Base-by-base conservation (phyloP, 176 grass and related monocot species). In the Ensete glaucum region DNA sequence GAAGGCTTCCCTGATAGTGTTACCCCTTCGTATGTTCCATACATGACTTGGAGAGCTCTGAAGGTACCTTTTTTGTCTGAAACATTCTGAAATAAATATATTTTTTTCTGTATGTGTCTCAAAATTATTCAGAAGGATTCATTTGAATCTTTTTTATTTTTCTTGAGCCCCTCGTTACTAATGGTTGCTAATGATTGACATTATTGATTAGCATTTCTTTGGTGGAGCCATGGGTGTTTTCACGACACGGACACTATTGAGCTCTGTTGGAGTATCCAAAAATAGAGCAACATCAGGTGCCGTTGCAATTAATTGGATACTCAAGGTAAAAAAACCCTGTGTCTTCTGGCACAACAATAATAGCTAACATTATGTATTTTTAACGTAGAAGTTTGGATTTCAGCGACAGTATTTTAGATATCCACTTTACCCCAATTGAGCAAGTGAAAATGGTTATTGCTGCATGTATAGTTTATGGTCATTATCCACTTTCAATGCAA, bases 251-350 rank as follows among this genome's bases (percentile, higher is more conserved):
- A 93, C 86, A 54, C 87, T 99, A 80, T 52, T 99, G 72, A 92
- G 76, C 75, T 99, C 95, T 62, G 88, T 99, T 81, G 95, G 95
- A 83, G 90, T 99, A 55, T 99, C 90, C 79, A 88, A 89, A 91
- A 96, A 85, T 78, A 93, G 80, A 80, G 88, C 81, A 23, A 88
- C 86, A 65, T 80, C 95, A 53, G 95, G 95, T 82, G 95, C 95
- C 65, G 82, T 94, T 91, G 95, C 95, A 55, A 99, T 99, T 84
- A 99, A 99, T 66, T 99, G 95, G 95, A 99, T 99, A 82, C 95
- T 99, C 25, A 99, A 99, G 90, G 95, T 99, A 90, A 64, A 74
- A 64, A 69, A 3, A 25, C 23, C 70, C 11, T 15, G 52, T 43
- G 0, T 43, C 34, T 43, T 43, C 34, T 43, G 34, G 34, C 4